Evolutionary conservation across 371 early-diverging fungal species (phyloP), one percentile per base, ranked within the genome.

Genomic region (Lichtheimia ornata): DNA sequence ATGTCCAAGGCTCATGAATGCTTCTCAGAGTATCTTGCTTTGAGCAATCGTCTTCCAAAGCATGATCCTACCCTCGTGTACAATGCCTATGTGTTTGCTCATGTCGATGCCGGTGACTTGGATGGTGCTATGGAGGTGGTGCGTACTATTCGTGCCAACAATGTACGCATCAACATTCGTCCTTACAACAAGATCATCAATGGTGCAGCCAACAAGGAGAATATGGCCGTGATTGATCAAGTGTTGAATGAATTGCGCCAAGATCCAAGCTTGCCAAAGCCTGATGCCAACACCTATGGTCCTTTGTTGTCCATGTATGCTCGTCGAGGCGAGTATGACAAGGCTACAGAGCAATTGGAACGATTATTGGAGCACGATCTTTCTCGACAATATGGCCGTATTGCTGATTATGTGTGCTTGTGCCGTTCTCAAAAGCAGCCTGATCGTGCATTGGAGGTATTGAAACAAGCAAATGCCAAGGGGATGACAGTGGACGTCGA

Each of bases 111-210:
- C 13, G 77, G 74, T 35, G 78, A 82, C 45, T 22, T 78, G 12
- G 15, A 51, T 15, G 71, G 72, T 24, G 82, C 84, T 27, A 52
- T 80, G 58, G 61, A 76, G 24, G 60, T 82, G 9, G 51, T 84
- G 9, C 75, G 80, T 17, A 69, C 68, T 18, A 56, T 65, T 1
- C 73, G 76, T 71, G 64, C 67, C 3, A 61, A 80, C 22, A 77
- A 76, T 50, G 62, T 80, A 12, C 56, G 56, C 7, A 44, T 72
- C 3, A 72, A 69, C 25, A 76, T 80, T 28, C 18, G 53, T 7
- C 70, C 75, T 25, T 84, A 78, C 63, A 74, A 77, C 57, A 68
- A 67, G 17, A 68, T 84, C 40, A 47, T 84, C 12, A 66, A 69
- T 42, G 58, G 67, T 25, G 69, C 72, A 28, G 76, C 74, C 57